phyloP scores from a whole-genome alignment of 805 yeast species.

The Peterozyma toletana region DNA sequence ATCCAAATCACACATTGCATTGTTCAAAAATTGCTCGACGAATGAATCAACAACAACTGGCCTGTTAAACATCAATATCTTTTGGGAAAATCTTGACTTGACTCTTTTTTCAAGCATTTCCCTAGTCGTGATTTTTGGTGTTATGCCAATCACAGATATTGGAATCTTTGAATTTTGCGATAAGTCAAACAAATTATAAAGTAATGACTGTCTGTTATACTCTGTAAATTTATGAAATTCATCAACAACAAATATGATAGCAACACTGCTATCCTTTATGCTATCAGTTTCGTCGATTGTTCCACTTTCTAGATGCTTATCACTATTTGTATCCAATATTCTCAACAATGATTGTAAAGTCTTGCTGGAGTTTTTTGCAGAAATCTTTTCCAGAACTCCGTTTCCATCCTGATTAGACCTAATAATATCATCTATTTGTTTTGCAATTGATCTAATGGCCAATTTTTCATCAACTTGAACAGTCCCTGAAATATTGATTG shows the following conservation, averaged over 20 bases:
- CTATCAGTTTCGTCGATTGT: slow-evolving; percentile 17
- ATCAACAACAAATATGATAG: slow-evolving; percentile 75
- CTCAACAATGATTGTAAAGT: slow-evolving; percentile 12
- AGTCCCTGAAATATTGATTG: slow-evolving; percentile 60
- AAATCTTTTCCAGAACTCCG: slow-evolving; percentile 9
- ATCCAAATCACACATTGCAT: slow-evolving; percentile 24
- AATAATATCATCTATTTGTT: slow-evolving; percentile 55
- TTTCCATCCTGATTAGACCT: slow-evolving; percentile 6
- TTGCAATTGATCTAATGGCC: slow-evolving; percentile 82
- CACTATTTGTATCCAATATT: slow-evolving; percentile 17
- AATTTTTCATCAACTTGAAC: slow-evolving; percentile 67
- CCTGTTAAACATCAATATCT: slow-evolving; percentile 56
- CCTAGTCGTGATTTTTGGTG: slow-evolving; percentile 66
- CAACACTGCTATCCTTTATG: slow-evolving; percentile 23
- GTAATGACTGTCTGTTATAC: slow-evolving; percentile 68
- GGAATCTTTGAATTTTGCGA: slow-evolving; percentile 65
- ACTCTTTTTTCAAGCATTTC: slow-evolving; percentile 90
- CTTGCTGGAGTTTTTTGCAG: slow-evolving; percentile 3
- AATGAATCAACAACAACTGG: slow-evolving; percentile 42
- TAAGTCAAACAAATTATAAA: slow-evolving; percentile 84
- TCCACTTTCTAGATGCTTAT: slow-evolving; percentile 13
- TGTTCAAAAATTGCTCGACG: slow-evolving; percentile 34
- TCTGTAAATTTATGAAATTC: slow-evolving; percentile 77
- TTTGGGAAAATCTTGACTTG: slow-evolving; percentile 79
- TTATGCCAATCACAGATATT: slow-evolving; percentile 73